Base-by-base conservation (phyloP, 2,329 filamentous ascomycete genomes). In the Stachybotrys chartarum region DNA sequence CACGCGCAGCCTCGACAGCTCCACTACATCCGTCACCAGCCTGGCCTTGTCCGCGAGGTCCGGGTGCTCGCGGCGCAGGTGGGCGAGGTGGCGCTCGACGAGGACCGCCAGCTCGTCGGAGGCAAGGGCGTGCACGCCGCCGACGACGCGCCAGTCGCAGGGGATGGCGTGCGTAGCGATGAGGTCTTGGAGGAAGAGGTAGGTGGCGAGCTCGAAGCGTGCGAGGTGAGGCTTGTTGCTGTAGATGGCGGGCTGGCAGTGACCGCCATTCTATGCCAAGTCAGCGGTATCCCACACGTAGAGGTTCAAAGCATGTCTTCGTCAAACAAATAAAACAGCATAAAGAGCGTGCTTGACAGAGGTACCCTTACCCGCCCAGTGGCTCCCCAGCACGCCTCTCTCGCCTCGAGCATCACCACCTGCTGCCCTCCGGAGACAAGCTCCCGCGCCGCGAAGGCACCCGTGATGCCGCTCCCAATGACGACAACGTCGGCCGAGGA, bases 321-420 rank as follows among this genome's bases (percentile, higher is more conserved):
- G 11, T n/a, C 47, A 14, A 56, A 17, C 31, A 52, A 12, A 5
- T 32, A 30, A 10, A 14, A 11, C 7, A 7, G 17, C 42, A 12
- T 11, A 16, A 11, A 44, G 39, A 44, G 39, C 11, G 11, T 11
- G 39, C 39, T 44, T n/a, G 39, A n/a, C 18, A 31, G 35, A 76
- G 24, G 24, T 24, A 4, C 24, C 24, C 83, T 77, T 65, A 89
- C 86, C 65, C 88, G 74, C n/a, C 89, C 88, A 1, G 88, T 93
- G n/a, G 89, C 89, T 17, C 89, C 89, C 82, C 83, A 91, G 65
- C 88, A 92, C 5, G 85, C 87, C 73, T 92, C 88, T 63, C 89
- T 78, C 14, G 89, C 89, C 71, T 93, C 89, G 6, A 93, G 76
- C 75, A 92, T 79, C 6, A 92, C 76, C 7, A 91, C 79, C n/a